These are phyloP conservation scores for Priceomyces carsonii DNA, from an alignment of 805 yeast species.

Conservation along the genomic window DNA sequence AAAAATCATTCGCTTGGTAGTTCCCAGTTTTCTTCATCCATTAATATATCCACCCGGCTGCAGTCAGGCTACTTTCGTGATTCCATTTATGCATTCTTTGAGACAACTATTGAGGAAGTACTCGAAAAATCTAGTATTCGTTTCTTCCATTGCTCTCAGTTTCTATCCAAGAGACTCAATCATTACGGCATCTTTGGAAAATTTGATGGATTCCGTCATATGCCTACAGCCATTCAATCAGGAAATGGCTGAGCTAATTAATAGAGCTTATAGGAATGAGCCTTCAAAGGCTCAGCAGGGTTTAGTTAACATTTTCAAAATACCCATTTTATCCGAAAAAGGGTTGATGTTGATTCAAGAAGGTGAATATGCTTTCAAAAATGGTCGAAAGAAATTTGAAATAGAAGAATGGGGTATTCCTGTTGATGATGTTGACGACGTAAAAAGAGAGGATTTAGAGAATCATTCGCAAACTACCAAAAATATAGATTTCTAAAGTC, in stretches of 20 bases:
- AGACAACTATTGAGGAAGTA: constrained; percentile 52
- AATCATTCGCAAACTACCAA: constrained; percentile 28
- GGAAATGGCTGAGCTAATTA: constrained; percentile 64
- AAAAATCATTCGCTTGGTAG: constrained; percentile 60
- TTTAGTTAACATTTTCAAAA: constrained; percentile 68
- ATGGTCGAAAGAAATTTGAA: constrained; percentile 80
- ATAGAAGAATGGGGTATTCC: constrained; percentile 98
- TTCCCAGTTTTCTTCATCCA: constrained; percentile 84
- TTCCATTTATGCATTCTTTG: constrained; percentile 64
- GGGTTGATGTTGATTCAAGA: constrained; percentile 78
- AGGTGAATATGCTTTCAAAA: constrained; percentile 83
- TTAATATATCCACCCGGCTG: constrained; percentile 59
- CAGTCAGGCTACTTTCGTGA: constrained; percentile 45
- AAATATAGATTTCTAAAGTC: constrained; percentile 32
- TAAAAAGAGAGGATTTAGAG: constrained; percentile 27
- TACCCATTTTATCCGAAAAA: constrained; percentile 70
- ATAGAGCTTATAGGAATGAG: constrained; percentile 66
- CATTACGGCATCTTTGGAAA: constrained; percentile 53
- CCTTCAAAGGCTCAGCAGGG: constrained; percentile 86
- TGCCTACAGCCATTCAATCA: constrained; percentile 83
- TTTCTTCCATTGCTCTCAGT: constrained; percentile 62
- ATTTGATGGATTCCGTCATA: constrained; percentile 63
- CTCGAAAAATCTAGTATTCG: constrained; percentile 46
- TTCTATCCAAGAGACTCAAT: constrained; percentile 58
- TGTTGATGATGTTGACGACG: constrained; percentile 70